Conservation (phyloP, 306 rosid species). For the Trifolium repens region DNA sequence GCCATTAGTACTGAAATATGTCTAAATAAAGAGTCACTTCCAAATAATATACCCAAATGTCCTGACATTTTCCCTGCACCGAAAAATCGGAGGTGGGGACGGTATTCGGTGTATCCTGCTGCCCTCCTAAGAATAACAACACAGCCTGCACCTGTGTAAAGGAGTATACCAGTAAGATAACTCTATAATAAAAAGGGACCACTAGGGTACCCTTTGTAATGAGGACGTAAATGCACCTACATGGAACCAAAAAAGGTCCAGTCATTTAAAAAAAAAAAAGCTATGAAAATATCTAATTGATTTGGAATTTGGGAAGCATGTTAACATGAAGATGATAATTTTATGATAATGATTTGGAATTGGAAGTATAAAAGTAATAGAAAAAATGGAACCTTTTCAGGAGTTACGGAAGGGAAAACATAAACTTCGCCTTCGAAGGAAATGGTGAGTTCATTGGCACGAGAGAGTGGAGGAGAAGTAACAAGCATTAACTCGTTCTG, state of each 20-base stretch:
- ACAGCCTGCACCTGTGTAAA: conserved; percentile 75
- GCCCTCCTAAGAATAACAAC: conserved; percentile 65
- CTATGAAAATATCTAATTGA: background rate
- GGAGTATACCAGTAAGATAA: too few species aligned
- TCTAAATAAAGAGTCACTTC: conserved; percentile 20
- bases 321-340: too few species aligned
- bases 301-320: too few species aligned
- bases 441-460: conserved; percentile 73
- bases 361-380: too few species aligned
- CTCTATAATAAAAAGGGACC: background rate
- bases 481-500: conserved; percentile 1
- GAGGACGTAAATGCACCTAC: background rate
- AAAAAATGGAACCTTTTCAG: conserved; percentile 59
- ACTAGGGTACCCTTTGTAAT: background rate
- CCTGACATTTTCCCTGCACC: conserved; percentile 47
- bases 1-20: background rate
- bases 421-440: conserved; percentile 76
- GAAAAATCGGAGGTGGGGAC: conserved; percentile 45
- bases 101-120: conserved; percentile 49
- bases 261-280: background rate
- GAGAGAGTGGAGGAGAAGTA: conserved; percentile 34
- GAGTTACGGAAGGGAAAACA: conserved; percentile 75
- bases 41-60: conserved; percentile 53
- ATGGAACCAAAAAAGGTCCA: conserved; percentile 3
- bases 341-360: too few species aligned